Base-by-base conservation (phyloP, 352 stramenopile genomes). In the Globisporangium yorkense region DNA sequence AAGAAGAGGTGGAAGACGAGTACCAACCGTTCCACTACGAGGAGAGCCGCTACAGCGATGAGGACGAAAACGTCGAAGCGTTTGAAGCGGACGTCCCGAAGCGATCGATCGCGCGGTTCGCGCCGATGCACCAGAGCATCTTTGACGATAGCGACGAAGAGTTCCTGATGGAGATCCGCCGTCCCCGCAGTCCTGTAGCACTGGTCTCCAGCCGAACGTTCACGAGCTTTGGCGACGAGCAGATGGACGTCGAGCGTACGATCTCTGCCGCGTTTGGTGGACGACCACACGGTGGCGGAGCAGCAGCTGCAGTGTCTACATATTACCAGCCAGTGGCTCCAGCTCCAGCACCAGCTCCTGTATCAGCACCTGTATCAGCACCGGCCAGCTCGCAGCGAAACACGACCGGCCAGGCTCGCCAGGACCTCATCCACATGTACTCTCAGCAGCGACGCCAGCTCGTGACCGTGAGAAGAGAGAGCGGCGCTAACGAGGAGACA, bases 61-160 rank as follows among this genome's bases (percentile, higher is more conserved):
- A 54, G 1, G 33, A 53, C 6, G 56, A 62, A 21, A 49, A 47
- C 13, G 18, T 33, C 5, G 44, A 46, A 31, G 9, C 3, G 1
- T 29, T 27, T 21, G 40, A 40, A 13, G 40, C 40, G 18, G 21
- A 56, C n/a, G 12, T 47, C 20, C 20, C 40, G 24, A 29, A 64
- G 21, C 51, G 58, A 31, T 64, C 58, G 24, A 54, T 64, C 6
- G 27, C 16, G 3, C 47, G 18, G 39, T 59, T 64, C 10, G 45
- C 46, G 10, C 35, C 53, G 13, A 39, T 21, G 5, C 51, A 64
- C 0, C 51, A 49, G 16, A 56, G 45, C 27, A 40, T 59, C 18
- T 64, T 59, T 51, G 58, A 64, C 46, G 58, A 64, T 40, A 64
- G 58, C 45, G 58, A 64, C 51, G 58, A 64, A 50, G 58, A 59